These are phyloP conservation scores for Trichoderma asperellum DNA, from an alignment of 2,329 filamentous ascomycete genomes.

Conservation along the genomic window DNA sequence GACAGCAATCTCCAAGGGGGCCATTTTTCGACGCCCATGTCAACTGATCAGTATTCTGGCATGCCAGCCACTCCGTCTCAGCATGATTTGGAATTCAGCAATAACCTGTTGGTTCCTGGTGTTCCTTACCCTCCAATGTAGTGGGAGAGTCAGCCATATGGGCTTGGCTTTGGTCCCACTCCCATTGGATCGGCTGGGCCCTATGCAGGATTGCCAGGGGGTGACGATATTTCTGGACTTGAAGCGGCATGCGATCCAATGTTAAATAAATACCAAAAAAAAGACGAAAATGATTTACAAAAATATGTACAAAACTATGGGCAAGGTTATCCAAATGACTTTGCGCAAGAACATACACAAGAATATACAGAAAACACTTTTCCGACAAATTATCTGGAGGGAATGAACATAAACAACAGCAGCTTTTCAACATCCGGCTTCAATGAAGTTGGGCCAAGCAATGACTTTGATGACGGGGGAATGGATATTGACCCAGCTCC, in stretches of 20 bases:
- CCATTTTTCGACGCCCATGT: too few species aligned
- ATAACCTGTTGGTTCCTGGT: background rate
- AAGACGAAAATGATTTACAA: background rate
- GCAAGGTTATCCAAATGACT: too few species aligned
- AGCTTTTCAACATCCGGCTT: background rate
- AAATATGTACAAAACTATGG: too few species aligned
- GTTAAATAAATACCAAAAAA: background rate
- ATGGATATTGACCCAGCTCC: background rate
- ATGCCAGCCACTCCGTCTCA: background rate
- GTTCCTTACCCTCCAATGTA: background rate
- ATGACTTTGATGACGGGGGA: background rate
- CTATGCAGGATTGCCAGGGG: background rate
- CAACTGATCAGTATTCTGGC: background rate
- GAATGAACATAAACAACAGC: background rate
- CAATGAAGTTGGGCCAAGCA: rapidly evolving
- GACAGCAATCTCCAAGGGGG: too few species aligned
- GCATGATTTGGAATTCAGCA: background rate
- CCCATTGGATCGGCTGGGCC: background rate
- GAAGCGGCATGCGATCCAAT: rapidly evolving
- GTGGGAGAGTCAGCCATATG: background rate
- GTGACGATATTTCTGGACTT: background rate
- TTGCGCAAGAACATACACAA: background rate
- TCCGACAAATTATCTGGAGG: background rate
- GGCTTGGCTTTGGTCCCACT: background rate
- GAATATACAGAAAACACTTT: background rate